Conservation (phyloP, 1,284 basidiomycete genomes). For the Cryptococcus sp. region DNA sequence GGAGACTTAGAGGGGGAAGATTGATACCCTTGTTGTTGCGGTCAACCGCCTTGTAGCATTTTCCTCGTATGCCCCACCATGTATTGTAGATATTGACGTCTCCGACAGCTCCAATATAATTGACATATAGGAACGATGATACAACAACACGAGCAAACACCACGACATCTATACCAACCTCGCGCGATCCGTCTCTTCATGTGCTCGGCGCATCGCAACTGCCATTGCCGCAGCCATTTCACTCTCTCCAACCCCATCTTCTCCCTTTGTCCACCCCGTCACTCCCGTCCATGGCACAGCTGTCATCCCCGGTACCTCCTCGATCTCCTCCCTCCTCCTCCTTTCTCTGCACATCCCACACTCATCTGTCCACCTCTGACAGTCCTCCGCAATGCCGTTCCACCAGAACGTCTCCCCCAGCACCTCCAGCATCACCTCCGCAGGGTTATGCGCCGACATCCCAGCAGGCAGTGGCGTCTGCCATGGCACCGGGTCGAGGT, state of each 20-base stretch:
- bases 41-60: too few species aligned
- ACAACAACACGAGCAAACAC: not conserved
- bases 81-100: constrained; percentile 1
- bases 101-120: not conserved
- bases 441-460: constrained; percentile 15
- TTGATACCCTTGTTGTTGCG: not conserved
- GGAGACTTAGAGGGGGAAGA: not conserved
- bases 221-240: constrained; percentile 39
- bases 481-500: constrained; percentile 14
- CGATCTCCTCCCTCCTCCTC: constrained; percentile 2
- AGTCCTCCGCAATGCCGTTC: constrained; percentile 27
- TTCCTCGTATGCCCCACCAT: not conserved
- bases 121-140: not conserved
- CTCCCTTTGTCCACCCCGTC: constrained; percentile 17
- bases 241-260: constrained; percentile 17
- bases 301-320: constrained; percentile 5
- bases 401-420: constrained; percentile 36
- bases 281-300: constrained; percentile 11
- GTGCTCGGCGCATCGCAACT: constrained; percentile 28
- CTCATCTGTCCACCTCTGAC: constrained; percentile 11
- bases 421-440: constrained; percentile 19
- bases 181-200: constrained; percentile 22
- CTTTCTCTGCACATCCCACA: constrained; percentile 20
- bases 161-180: not conserved
- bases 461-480: not conserved